phyloP scores from a whole-genome alignment of 148 eudicot genomes.

The Persicaria maculosa region DNA sequence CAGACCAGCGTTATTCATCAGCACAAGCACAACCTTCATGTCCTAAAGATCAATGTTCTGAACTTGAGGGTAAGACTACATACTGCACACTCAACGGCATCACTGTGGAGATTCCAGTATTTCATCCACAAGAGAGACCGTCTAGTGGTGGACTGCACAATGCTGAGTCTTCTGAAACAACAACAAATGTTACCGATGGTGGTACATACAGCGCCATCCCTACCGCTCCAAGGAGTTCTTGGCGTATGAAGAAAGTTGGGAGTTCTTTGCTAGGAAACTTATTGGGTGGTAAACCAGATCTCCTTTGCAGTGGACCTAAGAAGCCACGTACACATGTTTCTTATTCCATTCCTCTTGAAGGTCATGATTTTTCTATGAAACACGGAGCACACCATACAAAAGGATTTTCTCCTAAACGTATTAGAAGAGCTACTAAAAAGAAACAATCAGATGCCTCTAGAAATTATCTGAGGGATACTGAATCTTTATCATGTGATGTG shows the following conservation, averaged over 20 bases:
- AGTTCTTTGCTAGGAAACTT: slow-evolving; percentile 30
- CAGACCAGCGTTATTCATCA: slow-evolving; percentile 14
- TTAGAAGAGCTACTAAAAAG: slow-evolving; percentile 72
- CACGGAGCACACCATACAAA: slow-evolving; percentile 32
- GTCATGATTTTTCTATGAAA: slow-evolving; percentile 34
- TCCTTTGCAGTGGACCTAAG: slow-evolving; percentile 61
- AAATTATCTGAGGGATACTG: slow-evolving; percentile 42
- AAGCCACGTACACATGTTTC: slow-evolving; percentile 89
- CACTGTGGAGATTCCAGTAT: slow-evolving; percentile 45
- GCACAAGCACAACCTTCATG: slow-evolving; percentile 12
- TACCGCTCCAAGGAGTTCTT: slow-evolving; percentile 30
- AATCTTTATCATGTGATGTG: slow-evolving; percentile 53
- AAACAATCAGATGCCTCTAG: slow-evolving; percentile 38
- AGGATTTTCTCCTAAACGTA: slow-evolving; percentile 55
- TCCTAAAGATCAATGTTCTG: slow-evolving; percentile 18
- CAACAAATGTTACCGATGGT: slow-evolving; percentile 27
- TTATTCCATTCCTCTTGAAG: slow-evolving; percentile 59
- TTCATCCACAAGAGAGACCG: slow-evolving; percentile 31
- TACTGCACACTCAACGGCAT: slow-evolving; percentile 28
- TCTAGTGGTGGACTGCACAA: slow-evolving; percentile 18
- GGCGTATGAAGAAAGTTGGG: slow-evolving; percentile 28
- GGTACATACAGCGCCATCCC: slow-evolving; percentile 24
- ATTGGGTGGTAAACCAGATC: slow-evolving; percentile 41
- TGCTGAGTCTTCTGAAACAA: slow-evolving; percentile 20
- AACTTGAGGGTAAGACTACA: slow-evolving; percentile 18